Conservation (phyloP, 768 basidiomycete species). For the Russula vinacea region DNA sequence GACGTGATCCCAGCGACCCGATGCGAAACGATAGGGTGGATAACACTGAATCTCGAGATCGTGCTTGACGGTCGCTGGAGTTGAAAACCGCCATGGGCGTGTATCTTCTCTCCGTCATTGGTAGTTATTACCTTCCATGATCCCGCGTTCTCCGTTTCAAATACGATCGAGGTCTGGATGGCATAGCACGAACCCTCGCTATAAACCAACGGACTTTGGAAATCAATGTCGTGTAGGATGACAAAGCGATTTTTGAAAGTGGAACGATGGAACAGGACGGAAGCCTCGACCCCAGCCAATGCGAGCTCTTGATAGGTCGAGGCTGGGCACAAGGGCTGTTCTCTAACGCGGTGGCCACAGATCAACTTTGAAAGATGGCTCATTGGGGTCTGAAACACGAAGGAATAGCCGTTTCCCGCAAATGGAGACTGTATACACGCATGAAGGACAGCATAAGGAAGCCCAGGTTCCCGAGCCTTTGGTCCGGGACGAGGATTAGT, state of each 20-base stretch:
- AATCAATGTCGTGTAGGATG: slow-evolving; percentile 45
- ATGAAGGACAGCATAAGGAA: slow-evolving; percentile 40
- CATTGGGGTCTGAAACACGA: slow-evolving; percentile 55
- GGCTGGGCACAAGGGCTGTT: slow-evolving; percentile 57
- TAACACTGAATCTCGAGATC: slow-evolving; percentile 40
- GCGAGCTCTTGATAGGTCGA: slow-evolving; percentile 62
- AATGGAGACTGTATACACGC: slow-evolving; percentile 37
- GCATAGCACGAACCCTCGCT: slow-evolving; percentile 35
- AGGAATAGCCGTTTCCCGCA: slow-evolving; percentile 36
- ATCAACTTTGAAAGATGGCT: slow-evolving; percentile 45
- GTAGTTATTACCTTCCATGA: slow-evolving; percentile 44
- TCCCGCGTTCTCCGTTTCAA: slow-evolving; percentile 37
- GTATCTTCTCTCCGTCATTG: slow-evolving; percentile 42
- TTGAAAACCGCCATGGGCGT: slow-evolving; percentile 44
- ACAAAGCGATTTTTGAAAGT: slow-evolving; percentile 37
- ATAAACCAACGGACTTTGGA: slow-evolving; percentile 55
- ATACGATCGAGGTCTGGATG: slow-evolving; percentile 43
- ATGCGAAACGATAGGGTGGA: slow-evolving; percentile 39
- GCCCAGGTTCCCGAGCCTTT: slow-evolving; percentile 24
- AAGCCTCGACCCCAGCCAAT: slow-evolving; percentile 44
- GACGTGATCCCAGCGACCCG: slow-evolving; percentile 36
- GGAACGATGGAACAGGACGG: slow-evolving; percentile 36
- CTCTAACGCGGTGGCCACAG: slow-evolving; percentile 51
- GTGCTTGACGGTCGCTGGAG: slow-evolving; percentile 38
- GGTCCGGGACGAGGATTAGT: too few relatives aligned